Conservation (phyloP, 2,329 filamentous ascomycete species). For the Fusarium hainanense region DNA sequence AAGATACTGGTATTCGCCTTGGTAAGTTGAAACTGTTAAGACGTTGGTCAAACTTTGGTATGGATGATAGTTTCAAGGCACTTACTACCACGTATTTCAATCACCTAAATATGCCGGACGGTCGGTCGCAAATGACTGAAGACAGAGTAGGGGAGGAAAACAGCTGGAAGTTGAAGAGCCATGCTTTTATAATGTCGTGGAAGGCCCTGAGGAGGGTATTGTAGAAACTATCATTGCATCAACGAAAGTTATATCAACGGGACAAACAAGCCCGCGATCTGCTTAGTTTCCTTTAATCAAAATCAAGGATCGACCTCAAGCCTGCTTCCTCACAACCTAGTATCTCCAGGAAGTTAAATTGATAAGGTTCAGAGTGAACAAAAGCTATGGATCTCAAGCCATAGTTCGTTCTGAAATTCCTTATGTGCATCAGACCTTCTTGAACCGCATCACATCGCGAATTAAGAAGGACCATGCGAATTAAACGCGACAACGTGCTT, state of each 20-base stretch:
- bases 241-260: not conserved
- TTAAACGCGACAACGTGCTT: too few relatives aligned
- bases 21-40: not conserved
- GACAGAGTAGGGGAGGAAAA: not conserved
- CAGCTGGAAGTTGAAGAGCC: not conserved
- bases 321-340: not conserved
- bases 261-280: not conserved
- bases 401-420: too few relatives aligned
- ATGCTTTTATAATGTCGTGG: not conserved
- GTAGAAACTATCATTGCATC: not conserved
- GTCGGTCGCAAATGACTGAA: not conserved
- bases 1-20: not conserved
- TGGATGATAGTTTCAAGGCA: not conserved
- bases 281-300: not conserved
- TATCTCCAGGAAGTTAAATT: not conserved
- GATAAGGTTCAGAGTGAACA: not conserved
- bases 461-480: too few relatives aligned
- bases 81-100: not conserved
- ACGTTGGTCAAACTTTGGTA: not conserved
- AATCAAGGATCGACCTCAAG: not conserved
- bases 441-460: too few relatives aligned
- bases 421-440: too few relatives aligned
- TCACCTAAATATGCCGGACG: rapidly evolving
- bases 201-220: not conserved
- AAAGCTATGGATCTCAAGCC: not conserved